Conservation (phyloP, 805 yeast genomes). For the Yamadazyma ubonensis region DNA sequence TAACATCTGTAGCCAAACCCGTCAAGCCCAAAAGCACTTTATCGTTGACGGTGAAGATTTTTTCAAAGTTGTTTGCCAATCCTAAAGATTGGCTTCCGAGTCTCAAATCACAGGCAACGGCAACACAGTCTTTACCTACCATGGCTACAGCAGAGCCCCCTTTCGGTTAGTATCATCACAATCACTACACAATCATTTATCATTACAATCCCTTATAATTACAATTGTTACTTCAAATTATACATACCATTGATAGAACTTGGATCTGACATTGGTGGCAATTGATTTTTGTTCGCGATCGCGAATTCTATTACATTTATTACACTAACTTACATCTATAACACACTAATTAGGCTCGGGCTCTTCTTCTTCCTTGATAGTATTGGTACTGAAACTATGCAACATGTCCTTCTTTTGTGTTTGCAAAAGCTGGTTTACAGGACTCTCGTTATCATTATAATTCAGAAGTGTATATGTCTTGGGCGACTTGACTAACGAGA, state of each 20-base stretch:
- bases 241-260: slow-evolving; percentile 62
- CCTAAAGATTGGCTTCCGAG: slow-evolving; percentile 93
- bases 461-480: slow-evolving; percentile 39
- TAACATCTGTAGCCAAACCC: slow-evolving; percentile 93
- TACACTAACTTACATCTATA: slow-evolving; percentile 1
- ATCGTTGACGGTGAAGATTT: slow-evolving; percentile 77
- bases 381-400: slow-evolving; percentile 35
- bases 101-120: slow-evolving; percentile 93
- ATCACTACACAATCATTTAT: too few species aligned
- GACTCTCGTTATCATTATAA: slow-evolving; percentile 36
- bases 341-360: slow-evolving; percentile 17
- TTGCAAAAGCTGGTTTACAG: slow-evolving; percentile 34
- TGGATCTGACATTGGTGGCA: slow-evolving; percentile 61
- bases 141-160: slow-evolving; percentile 97
- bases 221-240: background rate
- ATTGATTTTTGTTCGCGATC: background rate
- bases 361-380: slow-evolving; percentile 42
- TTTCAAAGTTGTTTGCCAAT: slow-evolving; percentile 88
- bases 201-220: background rate
- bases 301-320: slow-evolving; percentile 1
- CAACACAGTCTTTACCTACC: slow-evolving; percentile 98
- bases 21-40: slow-evolving; percentile 88
- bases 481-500: slow-evolving; percentile 39
- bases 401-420: slow-evolving; percentile 19
- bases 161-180: slow-evolving; percentile 1